A percentile compares a stretch with the other conserved stretches of the same genome.
Evolutionary conservation across 495 filamentous ascomycete genomes (phyloP).

Genomic region (Neurospora hispaniola): DNA sequence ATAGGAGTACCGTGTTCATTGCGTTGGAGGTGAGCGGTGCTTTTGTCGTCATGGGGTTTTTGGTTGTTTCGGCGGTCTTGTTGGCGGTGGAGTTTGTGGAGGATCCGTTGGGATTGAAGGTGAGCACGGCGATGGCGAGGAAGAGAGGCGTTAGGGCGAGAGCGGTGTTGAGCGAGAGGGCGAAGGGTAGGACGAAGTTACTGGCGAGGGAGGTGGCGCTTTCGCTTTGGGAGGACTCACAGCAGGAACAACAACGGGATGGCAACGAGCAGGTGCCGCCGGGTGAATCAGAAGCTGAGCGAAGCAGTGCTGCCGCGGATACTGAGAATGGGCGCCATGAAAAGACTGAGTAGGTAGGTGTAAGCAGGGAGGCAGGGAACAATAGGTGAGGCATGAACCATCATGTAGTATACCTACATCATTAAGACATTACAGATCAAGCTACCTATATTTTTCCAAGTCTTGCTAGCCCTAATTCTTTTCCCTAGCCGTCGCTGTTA

Average conservation of each 20-base stretch:
- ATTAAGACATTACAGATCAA: neutral
- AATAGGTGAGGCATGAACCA: neutral
- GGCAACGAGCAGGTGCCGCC: neutral
- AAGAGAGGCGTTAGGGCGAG: neutral
- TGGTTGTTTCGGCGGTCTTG: neutral
- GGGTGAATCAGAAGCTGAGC: neutral
- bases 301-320: neutral
- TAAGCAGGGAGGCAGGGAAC: neutral
- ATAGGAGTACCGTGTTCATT: slow-evolving; percentile 19
- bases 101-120: slow-evolving; percentile 9
- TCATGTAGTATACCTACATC: neutral
- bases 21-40: slow-evolving; percentile 19
- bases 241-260: neutral
- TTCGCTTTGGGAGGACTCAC: neutral
- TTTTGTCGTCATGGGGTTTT: slow-evolving; percentile 14
- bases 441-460: neutral
- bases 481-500: neutral
- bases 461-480: neutral
- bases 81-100: slow-evolving; percentile 9
- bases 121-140: slow-evolving; percentile 1
- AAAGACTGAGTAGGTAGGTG: neutral
- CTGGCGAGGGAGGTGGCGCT: neutral
- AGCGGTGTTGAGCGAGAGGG: neutral
- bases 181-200: slow-evolving; percentile 1
- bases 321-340: neutral